Base-by-base conservation (phyloP, 2,329 filamentous ascomycete species). In the Geosmithia morbida region DNA sequence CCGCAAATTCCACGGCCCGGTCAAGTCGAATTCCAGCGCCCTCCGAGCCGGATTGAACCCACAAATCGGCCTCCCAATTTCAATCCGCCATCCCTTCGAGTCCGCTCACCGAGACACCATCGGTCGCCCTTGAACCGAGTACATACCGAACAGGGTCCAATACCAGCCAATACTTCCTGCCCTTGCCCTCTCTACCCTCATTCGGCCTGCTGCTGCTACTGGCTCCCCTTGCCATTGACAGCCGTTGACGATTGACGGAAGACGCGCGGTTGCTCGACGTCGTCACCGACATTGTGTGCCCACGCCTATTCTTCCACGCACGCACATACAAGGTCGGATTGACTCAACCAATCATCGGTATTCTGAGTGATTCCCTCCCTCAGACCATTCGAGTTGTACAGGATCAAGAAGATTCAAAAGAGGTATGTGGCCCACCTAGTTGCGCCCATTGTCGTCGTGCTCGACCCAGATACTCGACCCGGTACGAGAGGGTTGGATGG, bases 1-100 rank as follows among this genome's bases (percentile, higher is more conserved):
- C 48, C 49, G 45, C 53, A 53, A 65, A 69, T 70, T 69, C 66
- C 66, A 67, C 61, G 61, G 60, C 58, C 59, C 59, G 59, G 59
- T 60, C 51, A 60, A 59, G 58, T 66, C 63, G 66, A 69, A 68
- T 66, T 65, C 59, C 57, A 58, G 54, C 57, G 33, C 33, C 5
- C 33, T 37, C 33, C 11, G 33, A 37, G 11, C 33, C 33, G 33
- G 33, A 37, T 7, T 26, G 56, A 56, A 54, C 54, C 54, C 53
- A 56, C 54, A 50, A 50, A 46, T 43, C 37, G 44, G 50, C 48
- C 50, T 54, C 18, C 10, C 41, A 11, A 22, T 16, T 43, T 43
- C 44, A 41, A 41, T 20, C 43, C 30, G 41, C 39, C 37, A 18
- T 19, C 39, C 50, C 44, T 37, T 22, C 48, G 26, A 45, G 43